phyloP scores from a whole-genome alignment of 805 yeast species.

The Blastobotrys americana region DNA sequence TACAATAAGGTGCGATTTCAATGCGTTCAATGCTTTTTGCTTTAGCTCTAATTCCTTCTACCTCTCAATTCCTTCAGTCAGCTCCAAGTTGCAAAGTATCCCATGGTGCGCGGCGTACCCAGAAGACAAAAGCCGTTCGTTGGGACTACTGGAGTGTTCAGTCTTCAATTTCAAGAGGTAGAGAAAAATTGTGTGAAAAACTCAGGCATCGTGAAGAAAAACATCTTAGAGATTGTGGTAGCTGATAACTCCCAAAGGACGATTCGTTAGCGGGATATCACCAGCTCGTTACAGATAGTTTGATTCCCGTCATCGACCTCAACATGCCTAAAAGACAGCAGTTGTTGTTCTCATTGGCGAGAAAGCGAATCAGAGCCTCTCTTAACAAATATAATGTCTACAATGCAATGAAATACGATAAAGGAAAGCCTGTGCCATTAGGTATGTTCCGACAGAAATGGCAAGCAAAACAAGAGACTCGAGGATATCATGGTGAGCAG shows the following conservation, averaged over 20 bases:
- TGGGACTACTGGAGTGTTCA: too few relatives aligned
- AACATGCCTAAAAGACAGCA: constrained; percentile 26
- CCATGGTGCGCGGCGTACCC: too few relatives aligned
- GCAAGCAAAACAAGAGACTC: constrained; percentile 81
- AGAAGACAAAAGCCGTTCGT: too few relatives aligned
- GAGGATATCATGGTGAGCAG: constrained; percentile 95
- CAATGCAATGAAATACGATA: constrained; percentile 68
- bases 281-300: background rate
- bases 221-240: background rate
- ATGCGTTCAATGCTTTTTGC: too few relatives aligned
- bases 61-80: too few relatives aligned
- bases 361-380: constrained; percentile 61
- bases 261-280: too few relatives aligned
- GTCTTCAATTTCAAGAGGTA: background rate
- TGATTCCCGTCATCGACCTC: background rate
- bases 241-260: too few relatives aligned
- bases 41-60: too few relatives aligned
- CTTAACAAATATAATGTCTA: constrained; percentile 88
- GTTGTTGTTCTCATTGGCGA: constrained; percentile 30
- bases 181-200: background rate
- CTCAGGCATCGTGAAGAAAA: too few relatives aligned
- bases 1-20: too few relatives aligned
- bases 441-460: constrained; percentile 90
- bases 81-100: too few relatives aligned
- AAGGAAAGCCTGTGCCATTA: constrained; percentile 29